These are phyloP conservation scores for Agrocybe pediades DNA, from an alignment of 768 basidiomycete genomes.

Conservation along the genomic window DNA sequence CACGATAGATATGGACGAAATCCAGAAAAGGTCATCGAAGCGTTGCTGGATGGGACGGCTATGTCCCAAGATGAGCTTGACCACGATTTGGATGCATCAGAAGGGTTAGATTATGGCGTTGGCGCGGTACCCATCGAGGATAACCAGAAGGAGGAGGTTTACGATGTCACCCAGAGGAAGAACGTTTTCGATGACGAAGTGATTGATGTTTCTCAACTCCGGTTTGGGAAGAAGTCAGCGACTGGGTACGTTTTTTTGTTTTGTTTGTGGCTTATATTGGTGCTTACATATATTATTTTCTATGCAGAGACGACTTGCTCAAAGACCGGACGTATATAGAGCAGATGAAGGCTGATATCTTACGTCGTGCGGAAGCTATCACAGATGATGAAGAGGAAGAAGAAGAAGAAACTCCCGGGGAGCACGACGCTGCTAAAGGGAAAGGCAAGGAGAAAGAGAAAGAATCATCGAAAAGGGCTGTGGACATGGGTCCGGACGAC, in stretches of 20 bases:
- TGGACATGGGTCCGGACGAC: constrained; percentile 56
- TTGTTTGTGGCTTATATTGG: background rate
- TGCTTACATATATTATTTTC: constrained; percentile 1
- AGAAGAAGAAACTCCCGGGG: constrained; percentile 10
- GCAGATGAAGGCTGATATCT: constrained; percentile 81
- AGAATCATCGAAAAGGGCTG: constrained; percentile 4
- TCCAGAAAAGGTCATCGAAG: constrained; percentile 65
- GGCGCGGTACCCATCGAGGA: background rate
- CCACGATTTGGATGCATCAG: constrained; percentile 2
- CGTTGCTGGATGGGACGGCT: constrained; percentile 75
- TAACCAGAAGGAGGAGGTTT: constrained; percentile 1
- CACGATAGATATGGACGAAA: constrained; percentile 52
- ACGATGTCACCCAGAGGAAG: constrained; percentile 44
- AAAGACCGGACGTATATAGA: constrained; percentile 64
- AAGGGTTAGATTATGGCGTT: background rate
- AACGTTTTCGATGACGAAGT: constrained; percentile 79
- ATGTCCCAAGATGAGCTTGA: constrained; percentile 36
- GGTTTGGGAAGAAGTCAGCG: constrained; percentile 60
- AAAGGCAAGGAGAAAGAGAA: constrained; percentile 30
- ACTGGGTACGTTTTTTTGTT: constrained; percentile 36
- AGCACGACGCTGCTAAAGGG: constrained; percentile 13
- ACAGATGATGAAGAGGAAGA: constrained; percentile 61
- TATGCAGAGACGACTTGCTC: constrained; percentile 47
- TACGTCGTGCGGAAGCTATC: constrained; percentile 72
- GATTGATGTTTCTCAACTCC: constrained; percentile 63